Conservation (phyloP, 1,139 yeast species). For the Pichia sp. region DNA sequence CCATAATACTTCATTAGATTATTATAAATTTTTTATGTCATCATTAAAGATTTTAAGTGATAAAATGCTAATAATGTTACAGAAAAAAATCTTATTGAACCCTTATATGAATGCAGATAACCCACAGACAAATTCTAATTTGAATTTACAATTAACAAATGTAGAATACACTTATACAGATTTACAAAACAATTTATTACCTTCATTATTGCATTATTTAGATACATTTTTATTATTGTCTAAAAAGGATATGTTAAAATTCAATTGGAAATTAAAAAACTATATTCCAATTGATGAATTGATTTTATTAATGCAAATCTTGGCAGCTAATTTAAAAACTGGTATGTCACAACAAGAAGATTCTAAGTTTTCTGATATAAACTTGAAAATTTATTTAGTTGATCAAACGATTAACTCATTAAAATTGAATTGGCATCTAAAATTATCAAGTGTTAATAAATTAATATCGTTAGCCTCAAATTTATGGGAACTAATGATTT, state of each 20-base stretch:
- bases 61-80: slow-evolving; percentile 48
- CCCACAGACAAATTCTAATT: slow-evolving; percentile 34
- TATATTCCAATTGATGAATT: slow-evolving; percentile 58
- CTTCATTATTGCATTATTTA: slow-evolving; percentile 52
- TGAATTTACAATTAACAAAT: slow-evolving; percentile 30
- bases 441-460: slow-evolving; percentile 21
- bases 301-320: slow-evolving; percentile 45
- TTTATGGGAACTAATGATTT: slow-evolving; percentile 23
- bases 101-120: slow-evolving; percentile 22
- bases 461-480: slow-evolving; percentile 18
- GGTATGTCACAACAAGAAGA: slow-evolving; percentile 17
- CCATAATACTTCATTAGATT: slow-evolving; percentile 14
- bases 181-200: slow-evolving; percentile 46
- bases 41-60: slow-evolving; percentile 49
- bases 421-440: slow-evolving; percentile 21
- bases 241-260: slow-evolving; percentile 28
- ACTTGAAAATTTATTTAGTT: slow-evolving; percentile 21
- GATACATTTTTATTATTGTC: slow-evolving; percentile 48
- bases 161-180: slow-evolving; percentile 42
- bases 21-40: slow-evolving; percentile 43
- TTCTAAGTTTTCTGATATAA: slow-evolving; percentile 15
- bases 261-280: slow-evolving; percentile 55
- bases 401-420: slow-evolving; percentile 20
- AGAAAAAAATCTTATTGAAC: slow-evolving; percentile 41
- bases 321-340: slow-evolving; percentile 47